Percentiles rank a stretch among this genome's conserved stretches.
Evolutionary conservation across 345 rosid genomes (phyloP).

Genomic region (Hevea brasiliensis): DNA sequence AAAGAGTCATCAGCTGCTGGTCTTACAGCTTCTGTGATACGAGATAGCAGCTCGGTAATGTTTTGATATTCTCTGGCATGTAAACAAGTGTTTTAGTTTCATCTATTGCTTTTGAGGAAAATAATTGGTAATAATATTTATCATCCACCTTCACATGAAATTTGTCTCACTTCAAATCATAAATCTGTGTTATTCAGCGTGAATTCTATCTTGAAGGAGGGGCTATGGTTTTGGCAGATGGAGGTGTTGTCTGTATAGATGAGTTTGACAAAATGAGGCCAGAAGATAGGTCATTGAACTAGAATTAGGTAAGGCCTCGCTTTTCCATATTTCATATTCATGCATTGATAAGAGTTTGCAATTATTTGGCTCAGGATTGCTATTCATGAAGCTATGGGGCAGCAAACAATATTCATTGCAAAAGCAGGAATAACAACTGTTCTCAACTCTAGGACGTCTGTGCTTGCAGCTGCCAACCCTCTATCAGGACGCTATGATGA

Average conservation of each 20-base stretch:
- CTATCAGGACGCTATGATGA: slow-evolving; percentile 98
- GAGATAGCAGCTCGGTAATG: slow-evolving; percentile 80
- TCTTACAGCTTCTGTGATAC: slow-evolving; percentile 93
- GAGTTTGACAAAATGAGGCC: slow-evolving; percentile 99
- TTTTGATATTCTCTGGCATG: slow-evolving; percentile 18
- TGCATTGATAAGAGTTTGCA: slow-evolving; percentile 5
- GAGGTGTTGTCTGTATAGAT: slow-evolving; percentile 96
- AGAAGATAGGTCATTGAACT: slow-evolving; percentile 71
- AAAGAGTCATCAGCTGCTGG: slow-evolving; percentile 99
- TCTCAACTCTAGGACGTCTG: slow-evolving; percentile 93
- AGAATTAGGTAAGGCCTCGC: not conserved
- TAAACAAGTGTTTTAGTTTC: not conserved
- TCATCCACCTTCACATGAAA: not conserved
- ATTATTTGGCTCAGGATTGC: slow-evolving; percentile 64
- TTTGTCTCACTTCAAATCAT: slow-evolving; percentile 25
- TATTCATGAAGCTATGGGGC: slow-evolving; percentile 99
- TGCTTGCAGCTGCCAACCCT: slow-evolving; percentile 98
- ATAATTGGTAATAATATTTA: not conserved
- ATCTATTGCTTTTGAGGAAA: not conserved
- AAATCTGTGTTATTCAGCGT: slow-evolving; percentile 47
- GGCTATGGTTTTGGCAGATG: slow-evolving; percentile 99
- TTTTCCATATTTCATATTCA: slow-evolving; percentile 3
- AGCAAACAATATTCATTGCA: slow-evolving; percentile 97
- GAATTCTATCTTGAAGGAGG: slow-evolving; percentile 99
- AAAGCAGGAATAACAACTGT: slow-evolving; percentile 99